Percentiles rank a stretch among this genome's conserved stretches.
These are phyloP conservation scores for Boeremia lycopersici DNA, from an alignment of 2,329 filamentous ascomycete genomes.

Conservation along the genomic window DNA sequence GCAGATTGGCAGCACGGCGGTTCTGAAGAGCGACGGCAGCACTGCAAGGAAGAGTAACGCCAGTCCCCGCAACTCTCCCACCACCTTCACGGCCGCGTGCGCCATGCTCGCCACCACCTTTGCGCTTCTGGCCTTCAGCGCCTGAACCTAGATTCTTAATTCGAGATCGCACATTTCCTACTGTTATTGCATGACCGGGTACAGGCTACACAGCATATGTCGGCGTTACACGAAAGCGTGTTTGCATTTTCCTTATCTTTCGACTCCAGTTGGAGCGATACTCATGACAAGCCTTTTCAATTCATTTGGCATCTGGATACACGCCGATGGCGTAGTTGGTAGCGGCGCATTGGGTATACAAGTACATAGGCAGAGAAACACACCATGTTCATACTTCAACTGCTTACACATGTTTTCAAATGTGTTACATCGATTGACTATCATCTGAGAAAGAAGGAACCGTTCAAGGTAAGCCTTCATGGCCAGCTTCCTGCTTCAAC, in stretches of 20 bases:
- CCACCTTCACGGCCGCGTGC: slow-evolving; percentile 18
- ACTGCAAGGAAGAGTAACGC: slow-evolving; percentile 38
- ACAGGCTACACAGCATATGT: slow-evolving; percentile 15
- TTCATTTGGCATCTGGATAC: slow-evolving; percentile 3
- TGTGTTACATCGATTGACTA: neutral
- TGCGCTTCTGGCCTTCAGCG: slow-evolving; percentile 5
- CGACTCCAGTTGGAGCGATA: slow-evolving; percentile 5
- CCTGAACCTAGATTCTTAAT: slow-evolving; percentile 10
- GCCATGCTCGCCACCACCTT: slow-evolving; percentile 19
- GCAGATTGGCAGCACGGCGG: slow-evolving; percentile 43
- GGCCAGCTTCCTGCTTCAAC: slow-evolving; percentile 8
- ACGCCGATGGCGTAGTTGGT: slow-evolving; percentile 8
- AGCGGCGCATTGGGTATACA: neutral
- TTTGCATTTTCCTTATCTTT: neutral
- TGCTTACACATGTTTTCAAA: neutral
- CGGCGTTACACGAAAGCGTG: slow-evolving; percentile 13
- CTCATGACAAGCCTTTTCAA: slow-evolving; percentile 3
- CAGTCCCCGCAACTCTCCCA: slow-evolving; percentile 17
- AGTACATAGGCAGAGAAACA: slow-evolving; percentile 3
- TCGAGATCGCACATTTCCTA: slow-evolving; percentile 11
- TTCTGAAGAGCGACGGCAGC: slow-evolving; percentile 34
- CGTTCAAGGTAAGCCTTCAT: neutral
- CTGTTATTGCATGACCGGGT: slow-evolving; percentile 11
- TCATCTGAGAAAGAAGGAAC: neutral
- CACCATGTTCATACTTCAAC: slow-evolving; percentile 1